Conservation (phyloP, 129 eudicot species). For the Chrysanthemum makinoi region DNA sequence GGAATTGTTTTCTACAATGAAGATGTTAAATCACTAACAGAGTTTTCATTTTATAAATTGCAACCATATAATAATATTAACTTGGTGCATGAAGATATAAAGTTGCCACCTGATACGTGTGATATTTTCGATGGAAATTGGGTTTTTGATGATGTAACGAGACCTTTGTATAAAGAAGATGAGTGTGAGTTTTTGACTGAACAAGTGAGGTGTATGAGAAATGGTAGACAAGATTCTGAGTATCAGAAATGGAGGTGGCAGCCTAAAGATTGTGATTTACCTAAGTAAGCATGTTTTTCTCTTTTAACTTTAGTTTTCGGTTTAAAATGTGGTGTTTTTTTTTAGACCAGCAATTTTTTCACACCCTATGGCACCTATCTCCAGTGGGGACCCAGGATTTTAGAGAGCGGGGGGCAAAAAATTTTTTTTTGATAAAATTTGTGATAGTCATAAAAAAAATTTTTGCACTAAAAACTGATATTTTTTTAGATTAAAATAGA, state of each 20-base stretch:
- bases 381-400: too few species aligned
- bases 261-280: conserved; percentile 83
- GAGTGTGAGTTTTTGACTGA: conserved; percentile 72
- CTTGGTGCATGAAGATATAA: conserved; percentile 21
- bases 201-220: conserved; percentile 79
- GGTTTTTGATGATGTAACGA: conserved; percentile 75
- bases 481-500: too few species aligned
- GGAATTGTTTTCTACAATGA: conserved; percentile 80
- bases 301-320: neutral
- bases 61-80: neutral
- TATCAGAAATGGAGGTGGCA: conserved; percentile 96
- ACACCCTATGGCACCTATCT: too few species aligned
- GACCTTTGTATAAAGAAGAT: conserved; percentile 71
- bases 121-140: conserved; percentile 76
- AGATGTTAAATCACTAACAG: conserved; percentile 65
- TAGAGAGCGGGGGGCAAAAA: too few species aligned
- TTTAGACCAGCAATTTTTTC: too few species aligned
- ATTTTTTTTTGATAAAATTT: too few species aligned
- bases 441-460: too few species aligned
- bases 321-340: neutral
- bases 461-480: too few species aligned
- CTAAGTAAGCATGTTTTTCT: conserved; percentile 52
- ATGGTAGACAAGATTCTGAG: conserved; percentile 70
- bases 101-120: conserved; percentile 70
- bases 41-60: conserved; percentile 42